A percentile compares a stretch with the other conserved stretches of the same genome.
Conservation (phyloP, 805 yeast genomes). For the Pichia occidentalis region DNA sequence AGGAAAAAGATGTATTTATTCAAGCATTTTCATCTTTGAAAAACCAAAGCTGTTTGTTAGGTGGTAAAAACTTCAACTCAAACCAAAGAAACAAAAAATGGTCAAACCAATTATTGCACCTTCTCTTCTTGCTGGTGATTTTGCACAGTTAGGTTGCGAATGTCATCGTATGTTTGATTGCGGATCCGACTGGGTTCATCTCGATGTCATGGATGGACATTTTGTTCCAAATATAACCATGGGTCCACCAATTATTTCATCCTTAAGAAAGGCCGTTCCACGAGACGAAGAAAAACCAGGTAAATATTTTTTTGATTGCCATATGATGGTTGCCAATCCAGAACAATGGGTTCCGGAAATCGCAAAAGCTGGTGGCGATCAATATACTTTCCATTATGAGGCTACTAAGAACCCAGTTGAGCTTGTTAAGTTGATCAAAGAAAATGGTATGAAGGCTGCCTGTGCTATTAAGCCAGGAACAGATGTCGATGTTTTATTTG, state of each 20-base stretch:
- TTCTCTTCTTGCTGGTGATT: conserved; percentile 87
- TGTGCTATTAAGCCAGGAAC: conserved; percentile 94
- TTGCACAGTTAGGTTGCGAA: conserved; percentile 81
- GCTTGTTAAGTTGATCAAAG: conserved; percentile 68
- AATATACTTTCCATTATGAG: conserved; percentile 93
- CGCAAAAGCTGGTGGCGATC: conserved; percentile 92
- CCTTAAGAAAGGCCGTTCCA: conserved; percentile 74
- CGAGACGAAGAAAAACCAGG: conserved; percentile 27
- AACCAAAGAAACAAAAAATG: conserved; percentile 34
- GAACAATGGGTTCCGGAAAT: conserved; percentile 91
- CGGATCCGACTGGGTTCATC: conserved; percentile 95
- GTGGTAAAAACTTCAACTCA: not conserved
- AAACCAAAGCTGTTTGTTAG: too few relatives aligned
- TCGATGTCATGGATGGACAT: conserved; percentile 98
- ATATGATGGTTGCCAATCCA: conserved; percentile 95
- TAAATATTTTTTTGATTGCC: conserved; percentile 73
- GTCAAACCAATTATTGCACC: conserved; percentile 87
- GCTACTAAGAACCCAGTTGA: conserved; percentile 74
- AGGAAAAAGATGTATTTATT: too few relatives aligned
- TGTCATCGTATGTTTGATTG: conserved; percentile 73
- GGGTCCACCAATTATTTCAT: conserved; percentile 84
- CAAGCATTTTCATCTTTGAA: too few relatives aligned
- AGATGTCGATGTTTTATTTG: conserved; percentile 62
- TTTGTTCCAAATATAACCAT: conserved; percentile 94
- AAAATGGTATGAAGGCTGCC: conserved; percentile 84